These are phyloP conservation scores for Yamadazyma kanchanaburiensis DNA, from an alignment of 1,139 yeast species.

Conservation along the genomic window DNA sequence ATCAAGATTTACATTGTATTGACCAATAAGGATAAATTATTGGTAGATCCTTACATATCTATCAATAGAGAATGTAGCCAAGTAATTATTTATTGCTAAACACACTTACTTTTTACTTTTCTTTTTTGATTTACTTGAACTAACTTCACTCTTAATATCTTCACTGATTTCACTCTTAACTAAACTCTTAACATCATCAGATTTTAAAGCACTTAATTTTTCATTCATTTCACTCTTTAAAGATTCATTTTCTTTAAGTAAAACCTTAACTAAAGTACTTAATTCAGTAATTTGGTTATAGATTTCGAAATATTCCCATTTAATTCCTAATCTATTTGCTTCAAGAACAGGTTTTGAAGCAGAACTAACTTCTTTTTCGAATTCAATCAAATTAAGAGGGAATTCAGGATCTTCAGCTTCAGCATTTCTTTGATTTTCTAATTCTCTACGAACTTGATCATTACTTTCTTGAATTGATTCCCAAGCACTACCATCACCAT, in stretches of 20 bases:
- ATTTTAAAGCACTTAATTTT: constrained; percentile 6
- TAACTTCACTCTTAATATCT: constrained; percentile 1
- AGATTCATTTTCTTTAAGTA: constrained; percentile 41
- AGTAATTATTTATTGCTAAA: too few species aligned
- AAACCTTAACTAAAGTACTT: constrained; percentile 37
- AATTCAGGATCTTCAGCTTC: constrained; percentile 75
- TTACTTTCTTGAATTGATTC: constrained; percentile 39
- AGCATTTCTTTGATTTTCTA: constrained; percentile 54
- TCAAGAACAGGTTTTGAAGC: constrained; percentile 56
- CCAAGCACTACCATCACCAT: constrained; percentile 32
- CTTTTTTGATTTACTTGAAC: constrained; percentile 1
- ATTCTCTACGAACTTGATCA: constrained; percentile 33
- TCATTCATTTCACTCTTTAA: constrained; percentile 16
- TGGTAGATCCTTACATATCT: too few species aligned
- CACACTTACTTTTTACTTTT: too few species aligned
- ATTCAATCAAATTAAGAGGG: constrained; percentile 42
- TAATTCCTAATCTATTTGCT: constrained; percentile 55
- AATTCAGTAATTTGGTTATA: constrained; percentile 47
- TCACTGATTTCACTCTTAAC: constrained; percentile 1
- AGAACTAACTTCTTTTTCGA: constrained; percentile 45
- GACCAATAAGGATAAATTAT: too few species aligned
- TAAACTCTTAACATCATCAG: constrained; percentile 1
- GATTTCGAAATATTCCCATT: constrained; percentile 63
- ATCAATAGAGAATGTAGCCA: too few species aligned
- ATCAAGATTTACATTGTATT: too few species aligned